Evolutionary conservation across 352 stramenopile genomes (phyloP).

Genomic region (Pilasporangium apinafurcum): DNA sequence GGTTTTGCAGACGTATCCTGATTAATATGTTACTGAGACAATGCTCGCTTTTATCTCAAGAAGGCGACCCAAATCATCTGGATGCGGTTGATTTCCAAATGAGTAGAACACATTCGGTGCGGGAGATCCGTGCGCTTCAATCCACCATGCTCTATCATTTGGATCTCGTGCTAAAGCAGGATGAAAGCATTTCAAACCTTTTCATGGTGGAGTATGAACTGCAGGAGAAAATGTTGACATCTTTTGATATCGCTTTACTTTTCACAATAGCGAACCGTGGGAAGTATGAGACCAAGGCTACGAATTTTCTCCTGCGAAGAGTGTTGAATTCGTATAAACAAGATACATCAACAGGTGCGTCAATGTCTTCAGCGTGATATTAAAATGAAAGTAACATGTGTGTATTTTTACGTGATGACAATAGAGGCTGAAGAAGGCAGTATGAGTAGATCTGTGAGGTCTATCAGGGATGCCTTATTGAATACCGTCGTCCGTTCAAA

Average conservation of each 20-base stretch:
- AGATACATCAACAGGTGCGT: not conserved
- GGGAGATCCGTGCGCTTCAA: conserved; percentile 22
- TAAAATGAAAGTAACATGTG: no score
- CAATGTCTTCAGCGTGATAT: not conserved
- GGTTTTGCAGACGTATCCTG: conserved; percentile 25
- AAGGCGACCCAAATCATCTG: no score
- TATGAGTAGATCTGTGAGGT: not conserved
- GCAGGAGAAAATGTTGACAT: conserved; percentile 15
- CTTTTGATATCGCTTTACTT: conserved; percentile 37
- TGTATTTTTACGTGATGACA: not conserved
- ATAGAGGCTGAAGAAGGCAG: not conserved
- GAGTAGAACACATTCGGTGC: conserved; percentile 1
- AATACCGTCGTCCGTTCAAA: conserved; percentile 15
- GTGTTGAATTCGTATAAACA: conserved; percentile 18
- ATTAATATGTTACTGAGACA: conserved; percentile 29
- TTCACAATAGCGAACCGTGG: conserved; percentile 26
- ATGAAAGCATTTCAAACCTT: conserved; percentile 23
- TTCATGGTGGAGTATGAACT: conserved; percentile 35
- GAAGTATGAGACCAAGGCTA: conserved; percentile 20
- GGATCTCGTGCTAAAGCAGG: conserved; percentile 39
- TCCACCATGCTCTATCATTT: conserved; percentile 56
- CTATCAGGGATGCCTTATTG: conserved; percentile 12
- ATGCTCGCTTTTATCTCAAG: conserved; percentile 12
- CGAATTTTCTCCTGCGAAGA: conserved; percentile 18
- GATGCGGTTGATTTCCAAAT: conserved; percentile 3